Percentiles rank a stretch among this genome's conserved stretches.
These are phyloP conservation scores for Xylaria sp. DNA, from an alignment of 2,329 filamentous ascomycete species.

Conservation along the genomic window DNA sequence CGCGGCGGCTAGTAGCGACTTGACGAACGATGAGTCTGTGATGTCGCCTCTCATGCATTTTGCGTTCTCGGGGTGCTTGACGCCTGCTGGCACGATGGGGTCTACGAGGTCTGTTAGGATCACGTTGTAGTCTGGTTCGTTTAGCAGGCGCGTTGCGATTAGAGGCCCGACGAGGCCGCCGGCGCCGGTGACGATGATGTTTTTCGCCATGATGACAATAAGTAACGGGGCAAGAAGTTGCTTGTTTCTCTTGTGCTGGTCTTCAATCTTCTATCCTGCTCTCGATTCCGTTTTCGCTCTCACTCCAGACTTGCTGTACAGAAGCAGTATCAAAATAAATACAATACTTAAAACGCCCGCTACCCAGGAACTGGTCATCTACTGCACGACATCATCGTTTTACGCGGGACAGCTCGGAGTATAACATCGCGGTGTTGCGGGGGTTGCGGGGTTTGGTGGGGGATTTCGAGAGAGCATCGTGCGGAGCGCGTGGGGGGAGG, in stretches of 20 bases:
- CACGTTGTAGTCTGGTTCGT: slow-evolving; percentile 52
- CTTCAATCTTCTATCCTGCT: neutral
- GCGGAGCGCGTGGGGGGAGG: slow-evolving; percentile 22
- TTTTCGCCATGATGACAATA: slow-evolving; percentile 44
- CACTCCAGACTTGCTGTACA: no score
- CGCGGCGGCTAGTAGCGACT: slow-evolving; percentile 55
- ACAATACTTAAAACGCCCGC: neutral
- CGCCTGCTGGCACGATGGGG: slow-evolving; percentile 60
- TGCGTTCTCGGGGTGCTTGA: slow-evolving; percentile 60
- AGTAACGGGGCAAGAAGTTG: neutral
- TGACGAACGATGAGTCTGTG: slow-evolving; percentile 49
- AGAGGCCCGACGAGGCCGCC: slow-evolving; percentile 50
- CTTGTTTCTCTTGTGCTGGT: neutral
- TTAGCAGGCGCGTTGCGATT: slow-evolving; percentile 54
- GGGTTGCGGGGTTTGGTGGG: slow-evolving; percentile 32
- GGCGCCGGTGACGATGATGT: slow-evolving; percentile 51
- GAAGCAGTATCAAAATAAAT: neutral
- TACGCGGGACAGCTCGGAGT: slow-evolving; percentile 24
- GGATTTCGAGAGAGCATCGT: slow-evolving; percentile 4
- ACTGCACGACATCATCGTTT: slow-evolving; percentile 11
- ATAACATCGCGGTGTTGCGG: slow-evolving; percentile 23
- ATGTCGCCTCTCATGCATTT: slow-evolving; percentile 62
- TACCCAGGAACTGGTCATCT: neutral
- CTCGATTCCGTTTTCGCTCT: neutral
- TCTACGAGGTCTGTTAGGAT: slow-evolving; percentile 64